Evolutionary conservation across 1,284 basidiomycete species (phyloP).

Genomic region (Fomes fomentarius): DNA sequence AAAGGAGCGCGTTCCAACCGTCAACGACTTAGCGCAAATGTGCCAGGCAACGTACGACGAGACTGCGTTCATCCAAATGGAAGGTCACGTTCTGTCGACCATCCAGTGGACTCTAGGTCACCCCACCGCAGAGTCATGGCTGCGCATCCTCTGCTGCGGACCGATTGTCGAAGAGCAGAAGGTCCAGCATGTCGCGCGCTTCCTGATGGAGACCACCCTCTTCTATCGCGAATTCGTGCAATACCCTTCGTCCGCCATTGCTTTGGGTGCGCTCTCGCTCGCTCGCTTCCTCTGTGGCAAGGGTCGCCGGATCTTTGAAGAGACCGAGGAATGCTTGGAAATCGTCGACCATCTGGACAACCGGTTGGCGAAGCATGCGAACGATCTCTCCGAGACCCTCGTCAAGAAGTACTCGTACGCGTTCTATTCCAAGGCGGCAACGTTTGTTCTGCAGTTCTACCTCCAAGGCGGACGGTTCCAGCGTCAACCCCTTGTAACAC

Average conservation of each 20-base stretch:
- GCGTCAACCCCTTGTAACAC: constrained; percentile 48
- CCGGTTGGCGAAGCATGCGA: constrained; percentile 83
- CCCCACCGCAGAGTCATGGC: constrained; percentile 97
- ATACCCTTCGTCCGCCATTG: constrained; percentile 85
- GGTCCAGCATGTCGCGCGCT: constrained; percentile 93
- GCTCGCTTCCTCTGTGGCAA: constrained; percentile 88
- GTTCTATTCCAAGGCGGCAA: constrained; percentile 94
- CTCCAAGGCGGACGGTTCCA: constrained; percentile 75
- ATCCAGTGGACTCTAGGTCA: constrained; percentile 98
- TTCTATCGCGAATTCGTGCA: constrained; percentile 96
- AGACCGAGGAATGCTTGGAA: constrained; percentile 76
- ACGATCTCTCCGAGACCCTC: constrained; percentile 90
- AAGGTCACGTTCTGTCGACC: constrained; percentile 94
- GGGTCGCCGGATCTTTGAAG: constrained; percentile 76
- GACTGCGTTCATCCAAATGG: constrained; percentile 96
- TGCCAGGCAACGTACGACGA: constrained; percentile 96
- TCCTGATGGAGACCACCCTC: constrained; percentile 97
- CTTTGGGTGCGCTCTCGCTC: constrained; percentile 85
- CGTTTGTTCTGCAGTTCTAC: constrained; percentile 91
- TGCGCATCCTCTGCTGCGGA: constrained; percentile 79
- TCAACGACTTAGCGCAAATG: constrained; percentile 92
- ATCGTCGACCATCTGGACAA: constrained; percentile 87
- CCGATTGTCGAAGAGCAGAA: constrained; percentile 80
- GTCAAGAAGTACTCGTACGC: constrained; percentile 97
- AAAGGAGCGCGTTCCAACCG: constrained; percentile 96